These are phyloP conservation scores for Viola odorata DNA, from an alignment of 345 rosid species.

Conservation along the genomic window DNA sequence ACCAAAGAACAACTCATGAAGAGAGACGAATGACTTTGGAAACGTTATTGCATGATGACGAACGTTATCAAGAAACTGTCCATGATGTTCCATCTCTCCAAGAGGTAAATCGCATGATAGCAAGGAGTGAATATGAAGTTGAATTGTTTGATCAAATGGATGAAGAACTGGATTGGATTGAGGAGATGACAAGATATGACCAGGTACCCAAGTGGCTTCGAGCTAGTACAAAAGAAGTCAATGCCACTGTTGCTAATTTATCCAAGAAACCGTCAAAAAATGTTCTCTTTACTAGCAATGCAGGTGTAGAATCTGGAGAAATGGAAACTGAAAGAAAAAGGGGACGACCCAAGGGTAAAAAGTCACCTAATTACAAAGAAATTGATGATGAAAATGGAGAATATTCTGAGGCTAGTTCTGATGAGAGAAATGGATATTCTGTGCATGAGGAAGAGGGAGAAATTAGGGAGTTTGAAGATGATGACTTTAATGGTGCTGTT, in stretches of 20 bases:
- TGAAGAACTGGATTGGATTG: conserved; percentile 90
- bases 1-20: conserved; percentile 99
- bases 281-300: conserved; percentile 42
- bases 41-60: conserved; percentile 95
- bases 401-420: conserved; percentile 82
- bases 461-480: conserved; percentile 74
- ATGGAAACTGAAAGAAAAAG: conserved; percentile 74
- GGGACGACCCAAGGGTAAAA: conserved; percentile 83
- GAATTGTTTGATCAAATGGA: conserved; percentile 99
- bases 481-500: conserved; percentile 61
- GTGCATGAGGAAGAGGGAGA: conserved; percentile 90
- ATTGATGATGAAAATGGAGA: conserved; percentile 85
- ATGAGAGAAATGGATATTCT: conserved; percentile 72
- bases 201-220: conserved; percentile 99
- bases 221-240: conserved; percentile 77
- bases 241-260: conserved; percentile 54
- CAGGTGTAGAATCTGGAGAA: conserved; percentile 49
- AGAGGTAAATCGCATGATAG: conserved; percentile 95
- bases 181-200: conserved; percentile 89
- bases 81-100: conserved; percentile 97
- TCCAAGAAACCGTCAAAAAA: conserved; percentile 87
- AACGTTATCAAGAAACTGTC: conserved; percentile 96
- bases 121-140: conserved; percentile 92
- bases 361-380: conserved; percentile 84
- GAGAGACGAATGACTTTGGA: conserved; percentile 97